Percentiles rank a stretch among this genome's conserved stretches.
Evolutionary conservation across 495 filamentous ascomycete species (phyloP).

Genomic region (Chaetomium cochliodes): DNA sequence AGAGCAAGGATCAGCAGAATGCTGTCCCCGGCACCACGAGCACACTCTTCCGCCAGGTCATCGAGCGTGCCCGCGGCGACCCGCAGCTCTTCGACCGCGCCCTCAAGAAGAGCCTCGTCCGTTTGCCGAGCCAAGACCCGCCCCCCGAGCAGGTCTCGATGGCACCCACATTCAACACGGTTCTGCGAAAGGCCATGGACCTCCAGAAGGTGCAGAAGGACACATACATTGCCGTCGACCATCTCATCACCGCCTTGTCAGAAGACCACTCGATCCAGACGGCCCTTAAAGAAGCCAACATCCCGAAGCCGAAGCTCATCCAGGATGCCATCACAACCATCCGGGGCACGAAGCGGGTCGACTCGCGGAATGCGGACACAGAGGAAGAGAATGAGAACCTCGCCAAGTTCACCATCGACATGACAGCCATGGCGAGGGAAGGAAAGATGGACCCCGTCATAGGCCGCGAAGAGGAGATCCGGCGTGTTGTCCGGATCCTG

Average conservation of each 20-base stretch:
- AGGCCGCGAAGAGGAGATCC: conserved; percentile 93
- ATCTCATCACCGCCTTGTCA: conserved; percentile 77
- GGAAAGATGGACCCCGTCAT: conserved; percentile 99
- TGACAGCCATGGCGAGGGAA: conserved; percentile 90
- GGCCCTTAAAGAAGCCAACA: conserved; percentile 78
- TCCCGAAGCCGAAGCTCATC: conserved; percentile 86
- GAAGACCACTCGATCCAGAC: conserved; percentile 75
- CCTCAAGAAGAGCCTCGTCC: conserved; percentile 86
- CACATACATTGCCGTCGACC: conserved; percentile 88
- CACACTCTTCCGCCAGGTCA: conserved; percentile 87
- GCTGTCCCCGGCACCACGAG: conserved; percentile 58
- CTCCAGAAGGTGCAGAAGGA: conserved; percentile 95
- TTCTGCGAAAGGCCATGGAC: conserved; percentile 81
- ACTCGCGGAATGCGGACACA: conserved; percentile 90
- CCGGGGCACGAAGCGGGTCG: conserved; percentile 84
- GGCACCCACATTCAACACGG: conserved; percentile 73
- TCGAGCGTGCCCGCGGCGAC: conserved; percentile 92
- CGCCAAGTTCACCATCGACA: conserved; percentile 96
- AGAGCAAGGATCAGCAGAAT: conserved; percentile 71
- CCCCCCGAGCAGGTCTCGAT: conserved; percentile 83
- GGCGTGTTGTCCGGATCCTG: conserved; percentile 89
- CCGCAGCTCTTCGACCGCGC: conserved; percentile 81
- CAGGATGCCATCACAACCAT: conserved; percentile 86
- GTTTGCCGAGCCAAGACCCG: conserved; percentile 88
- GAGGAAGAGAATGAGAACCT: conserved; percentile 90